Evolutionary conservation across 306 rosid genomes (phyloP).

Genomic region (Fragaria iinumae): DNA sequence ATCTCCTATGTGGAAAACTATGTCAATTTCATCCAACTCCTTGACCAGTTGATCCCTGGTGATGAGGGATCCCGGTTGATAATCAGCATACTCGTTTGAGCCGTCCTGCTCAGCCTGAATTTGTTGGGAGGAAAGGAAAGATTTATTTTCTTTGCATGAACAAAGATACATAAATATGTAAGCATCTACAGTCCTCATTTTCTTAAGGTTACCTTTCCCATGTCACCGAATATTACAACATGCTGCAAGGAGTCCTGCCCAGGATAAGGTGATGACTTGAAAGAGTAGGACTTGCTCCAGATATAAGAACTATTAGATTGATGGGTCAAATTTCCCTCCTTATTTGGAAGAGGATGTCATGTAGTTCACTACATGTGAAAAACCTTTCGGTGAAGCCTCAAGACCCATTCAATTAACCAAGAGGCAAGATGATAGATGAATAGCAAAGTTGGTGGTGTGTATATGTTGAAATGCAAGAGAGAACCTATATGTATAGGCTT

Average conservation of each 20-base stretch:
- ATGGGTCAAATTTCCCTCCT: too few species aligned
- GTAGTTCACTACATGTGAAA: too few species aligned
- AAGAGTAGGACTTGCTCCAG: conserved; percentile 50
- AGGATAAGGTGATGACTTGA: conserved; percentile 83
- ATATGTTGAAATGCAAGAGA: too few species aligned
- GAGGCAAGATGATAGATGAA: too few species aligned
- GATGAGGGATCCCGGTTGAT: conserved; percentile 77
- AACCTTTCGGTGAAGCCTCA: too few species aligned
- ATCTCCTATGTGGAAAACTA: conserved; percentile 87
- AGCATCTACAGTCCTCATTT: background rate
- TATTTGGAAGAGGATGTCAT: too few species aligned
- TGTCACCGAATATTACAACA: conserved; percentile 74
- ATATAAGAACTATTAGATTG: conserved; percentile 26
- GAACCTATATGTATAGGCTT: too few species aligned
- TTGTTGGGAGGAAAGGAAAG: background rate
- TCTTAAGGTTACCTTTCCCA: conserved; percentile 71
- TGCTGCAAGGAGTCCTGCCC: conserved; percentile 83
- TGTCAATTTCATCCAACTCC: conserved; percentile 66
- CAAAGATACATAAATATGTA: background rate
- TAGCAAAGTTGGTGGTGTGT: too few species aligned
- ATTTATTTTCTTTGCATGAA: background rate
- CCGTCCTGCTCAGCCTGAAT: conserved; percentile 88
- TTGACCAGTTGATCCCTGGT: conserved; percentile 83
- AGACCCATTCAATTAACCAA: too few species aligned
- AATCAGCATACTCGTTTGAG: conserved; percentile 69